These are phyloP conservation scores for Cryptosporidium sp. DNA, from an alignment of 169 alveolate species.

Conservation along the genomic window DNA sequence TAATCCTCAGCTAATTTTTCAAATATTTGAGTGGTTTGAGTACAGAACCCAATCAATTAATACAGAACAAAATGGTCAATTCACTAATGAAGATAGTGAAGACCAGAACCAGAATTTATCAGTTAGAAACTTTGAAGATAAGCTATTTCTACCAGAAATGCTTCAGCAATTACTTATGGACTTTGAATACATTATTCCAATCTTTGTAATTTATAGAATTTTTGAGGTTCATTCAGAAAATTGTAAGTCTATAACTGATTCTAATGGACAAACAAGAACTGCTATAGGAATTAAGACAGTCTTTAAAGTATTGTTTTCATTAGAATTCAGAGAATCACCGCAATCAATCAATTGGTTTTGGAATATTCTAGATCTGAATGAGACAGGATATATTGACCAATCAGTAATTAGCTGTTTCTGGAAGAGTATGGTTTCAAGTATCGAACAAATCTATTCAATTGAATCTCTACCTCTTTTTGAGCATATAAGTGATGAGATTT, in stretches of 20 bases:
- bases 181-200: constrained; percentile 59
- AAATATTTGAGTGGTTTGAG: constrained; percentile 59
- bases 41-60: constrained; percentile 6
- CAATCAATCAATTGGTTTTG: constrained; percentile 65
- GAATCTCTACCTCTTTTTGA: constrained; percentile 51
- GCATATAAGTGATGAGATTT: constrained; percentile 59
- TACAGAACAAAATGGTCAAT: neutral
- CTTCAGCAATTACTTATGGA: constrained; percentile 52
- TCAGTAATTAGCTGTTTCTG: constrained; percentile 45
- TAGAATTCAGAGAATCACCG: constrained; percentile 42
- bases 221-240: constrained; percentile 31
- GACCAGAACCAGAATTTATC: neutral
- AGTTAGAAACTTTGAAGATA: neutral
- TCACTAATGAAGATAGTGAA: neutral
- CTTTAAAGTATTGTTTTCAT: constrained; percentile 40
- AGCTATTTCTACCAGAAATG: constrained; percentile 56
- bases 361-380: constrained; percentile 49
- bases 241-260: neutral
- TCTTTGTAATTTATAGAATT: constrained; percentile 53
- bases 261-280: constrained; percentile 15
- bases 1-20: constrained; percentile 53
- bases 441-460: constrained; percentile 40
- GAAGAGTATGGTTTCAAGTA: constrained; percentile 56
- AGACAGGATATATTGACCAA: constrained; percentile 44
- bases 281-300: constrained; percentile 18